Evolutionary conservation across 2,329 filamentous ascomycete species (phyloP).

Genomic region (Hirsutella minnesotensis): DNA sequence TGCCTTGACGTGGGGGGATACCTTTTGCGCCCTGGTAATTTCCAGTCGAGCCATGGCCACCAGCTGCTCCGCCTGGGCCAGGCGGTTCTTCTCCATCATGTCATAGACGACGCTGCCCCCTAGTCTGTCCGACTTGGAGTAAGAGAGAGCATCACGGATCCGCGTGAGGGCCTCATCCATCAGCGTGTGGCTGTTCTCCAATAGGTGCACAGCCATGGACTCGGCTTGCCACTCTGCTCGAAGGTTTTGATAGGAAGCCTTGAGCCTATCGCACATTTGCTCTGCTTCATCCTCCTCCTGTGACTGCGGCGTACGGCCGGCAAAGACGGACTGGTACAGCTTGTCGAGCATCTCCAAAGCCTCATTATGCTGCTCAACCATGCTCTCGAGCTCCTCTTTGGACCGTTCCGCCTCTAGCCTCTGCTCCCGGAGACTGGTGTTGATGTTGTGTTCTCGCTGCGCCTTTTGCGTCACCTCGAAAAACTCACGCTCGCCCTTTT

Average conservation of each 20-base stretch:
- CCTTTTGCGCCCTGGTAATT: constrained; percentile 25
- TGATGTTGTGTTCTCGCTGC: constrained; percentile 29
- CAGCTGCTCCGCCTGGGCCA: constrained; percentile 32
- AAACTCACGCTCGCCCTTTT: constrained; percentile 44
- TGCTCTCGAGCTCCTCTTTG: constrained; percentile 21
- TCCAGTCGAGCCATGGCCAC: constrained; percentile 27
- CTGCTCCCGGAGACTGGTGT: constrained; percentile 25
- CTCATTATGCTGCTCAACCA: constrained; percentile 21
- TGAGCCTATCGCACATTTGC: constrained; percentile 18
- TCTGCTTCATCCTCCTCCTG: constrained; percentile 41
- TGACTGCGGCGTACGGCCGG: constrained; percentile 37
- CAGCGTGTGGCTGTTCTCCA: constrained; percentile 24
- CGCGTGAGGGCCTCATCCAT: constrained; percentile 22
- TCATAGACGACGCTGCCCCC: constrained; percentile 35
- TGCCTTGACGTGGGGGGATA: constrained; percentile 23
- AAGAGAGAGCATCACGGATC: constrained; percentile 29
- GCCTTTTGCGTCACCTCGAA: constrained; percentile 37
- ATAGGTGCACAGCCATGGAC: constrained; percentile 24
- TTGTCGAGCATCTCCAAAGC: constrained; percentile 35
- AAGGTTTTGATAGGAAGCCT: constrained; percentile 24
- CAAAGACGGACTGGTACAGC: constrained; percentile 40
- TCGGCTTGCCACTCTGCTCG: constrained; percentile 26
- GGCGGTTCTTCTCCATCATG: constrained; percentile 40
- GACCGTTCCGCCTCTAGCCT: constrained; percentile 26
- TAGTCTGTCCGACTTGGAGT: constrained; percentile 34